These are phyloP conservation scores for Paxillus rubicundulus DNA, from an alignment of 768 basidiomycete species.

Conservation along the genomic window DNA sequence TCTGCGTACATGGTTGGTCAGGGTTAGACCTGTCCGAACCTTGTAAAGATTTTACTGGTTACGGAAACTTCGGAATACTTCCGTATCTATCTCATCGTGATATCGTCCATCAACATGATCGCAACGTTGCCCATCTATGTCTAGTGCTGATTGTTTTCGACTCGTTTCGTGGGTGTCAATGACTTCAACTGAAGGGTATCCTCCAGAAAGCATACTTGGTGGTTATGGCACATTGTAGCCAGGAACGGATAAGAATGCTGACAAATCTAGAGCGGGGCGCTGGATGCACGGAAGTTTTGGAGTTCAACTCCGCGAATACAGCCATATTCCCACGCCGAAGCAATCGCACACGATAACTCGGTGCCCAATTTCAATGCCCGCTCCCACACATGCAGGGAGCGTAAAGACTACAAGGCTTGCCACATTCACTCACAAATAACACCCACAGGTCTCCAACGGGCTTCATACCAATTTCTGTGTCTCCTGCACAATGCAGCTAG, in stretches of 20 bases:
- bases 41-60: conserved; percentile 1
- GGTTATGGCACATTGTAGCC: background rate
- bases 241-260: conserved; percentile 12
- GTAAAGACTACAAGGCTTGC: conserved; percentile 19
- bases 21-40: background rate
- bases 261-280: conserved; percentile 20
- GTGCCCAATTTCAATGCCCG: conserved; percentile 40
- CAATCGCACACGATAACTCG: conserved; percentile 37
- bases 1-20: conserved; percentile 1
- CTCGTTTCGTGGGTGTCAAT: background rate
- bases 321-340: conserved; percentile 31
- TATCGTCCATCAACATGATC: background rate
- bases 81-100: background rate
- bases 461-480: background rate
- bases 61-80: conserved; percentile 3
- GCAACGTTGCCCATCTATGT: background rate
- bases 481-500: conserved; percentile 41
- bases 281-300: conserved; percentile 35
- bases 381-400: conserved; percentile 37
- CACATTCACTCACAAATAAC: conserved; percentile 15
- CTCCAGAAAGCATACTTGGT: background rate
- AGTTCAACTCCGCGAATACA: conserved; percentile 34
- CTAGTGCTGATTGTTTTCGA: background rate
- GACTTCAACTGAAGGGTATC: background rate
- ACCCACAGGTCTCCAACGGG: conserved; percentile 4